Conservation (phyloP, 139 green algal species). For the Mesotaenium endlicherianum region DNA sequence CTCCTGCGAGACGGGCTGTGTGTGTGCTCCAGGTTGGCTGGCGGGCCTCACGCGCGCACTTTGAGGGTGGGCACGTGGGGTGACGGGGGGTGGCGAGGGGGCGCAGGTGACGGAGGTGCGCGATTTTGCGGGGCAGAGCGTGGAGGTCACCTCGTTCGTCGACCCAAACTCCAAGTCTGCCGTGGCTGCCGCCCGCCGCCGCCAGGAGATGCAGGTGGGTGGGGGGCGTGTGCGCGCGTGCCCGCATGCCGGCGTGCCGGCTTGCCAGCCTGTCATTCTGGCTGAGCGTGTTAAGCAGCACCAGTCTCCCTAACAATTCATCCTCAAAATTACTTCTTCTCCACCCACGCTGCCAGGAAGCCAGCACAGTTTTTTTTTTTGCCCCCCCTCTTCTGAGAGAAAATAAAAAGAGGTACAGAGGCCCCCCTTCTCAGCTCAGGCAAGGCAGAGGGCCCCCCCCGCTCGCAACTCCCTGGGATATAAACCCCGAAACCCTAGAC, state of each 20-base stretch:
- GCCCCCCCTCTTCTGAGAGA: no score
- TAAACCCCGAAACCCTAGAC: no score
- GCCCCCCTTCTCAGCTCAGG: no score
- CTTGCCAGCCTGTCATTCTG: neutral
- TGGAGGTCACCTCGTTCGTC: conserved; percentile 33
- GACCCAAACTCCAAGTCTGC: conserved; percentile 42
- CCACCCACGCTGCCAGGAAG: neutral
- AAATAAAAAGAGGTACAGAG: no score
- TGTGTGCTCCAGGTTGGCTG: neutral
- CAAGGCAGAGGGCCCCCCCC: no score
- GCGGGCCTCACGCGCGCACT: no score
- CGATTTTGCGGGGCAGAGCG: conserved; percentile 39
- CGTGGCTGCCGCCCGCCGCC: neutral
- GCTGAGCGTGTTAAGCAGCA: no score
- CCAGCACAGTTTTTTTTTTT: no score
- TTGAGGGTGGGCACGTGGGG: no score
- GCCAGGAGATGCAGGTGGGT: conserved; percentile 19
- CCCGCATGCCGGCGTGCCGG: neutral
- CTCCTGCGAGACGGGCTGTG: no score
- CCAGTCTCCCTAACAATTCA: neutral
- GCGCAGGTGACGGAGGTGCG: conserved; percentile 43
- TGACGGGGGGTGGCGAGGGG: no score
- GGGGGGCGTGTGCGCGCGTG: neutral
- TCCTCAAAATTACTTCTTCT: neutral
- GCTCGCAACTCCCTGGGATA: no score